Base-by-base conservation (phyloP, 495 filamentous ascomycete genomes). In the Aspergillus steynii region DNA sequence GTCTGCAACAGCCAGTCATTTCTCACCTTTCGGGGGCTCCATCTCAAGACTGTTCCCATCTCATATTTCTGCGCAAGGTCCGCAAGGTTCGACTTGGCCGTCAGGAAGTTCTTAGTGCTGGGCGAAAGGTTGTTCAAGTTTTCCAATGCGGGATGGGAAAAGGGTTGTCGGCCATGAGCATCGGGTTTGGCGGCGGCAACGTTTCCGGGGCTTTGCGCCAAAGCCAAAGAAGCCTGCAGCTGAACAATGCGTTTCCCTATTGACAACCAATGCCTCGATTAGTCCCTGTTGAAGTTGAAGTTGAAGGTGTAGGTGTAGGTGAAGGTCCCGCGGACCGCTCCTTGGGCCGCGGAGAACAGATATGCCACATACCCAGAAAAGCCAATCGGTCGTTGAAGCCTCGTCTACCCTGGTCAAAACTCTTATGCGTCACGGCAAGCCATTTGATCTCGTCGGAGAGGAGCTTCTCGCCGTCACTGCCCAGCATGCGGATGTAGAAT, bases 391-490 rank as follows among this genome's bases (percentile, higher is more conserved):
- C 93, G 73, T 98, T 99, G 78, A 90, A 97, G 10, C 93, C 93
- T 78, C 93, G 87, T 69, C 92, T 82, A 53, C 92, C 95, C 66
- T 97, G 92, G 76, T 98, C 95, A 73, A 97, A 98, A 75, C 92
- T 96, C 86, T 97, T 97, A 74, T 99, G 95, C 46, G 95, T 99
- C 59, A 99, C 85, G 10, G 94, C 93, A 65, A 97, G 82, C 95
- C 94, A 99, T 76, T 97, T 97, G 65, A 94, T 80, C 76, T 98
- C 93, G 2, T 97, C 92, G 37, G 87, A 87, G 62, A 98, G 81
- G 71, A 93, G 67, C 63, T 83, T 80, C 58, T 88, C 83, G 64
- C 91, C 90, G 57, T 83, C 82, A 56, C 74, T 73, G 26, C 93
- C 91, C 55, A 97, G 76, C 59, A 97, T 72, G 29, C 77, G 78